Evolutionary conservation across 345 rosid species (phyloP).

Genomic region (Dipteronia dyeriana): DNA sequence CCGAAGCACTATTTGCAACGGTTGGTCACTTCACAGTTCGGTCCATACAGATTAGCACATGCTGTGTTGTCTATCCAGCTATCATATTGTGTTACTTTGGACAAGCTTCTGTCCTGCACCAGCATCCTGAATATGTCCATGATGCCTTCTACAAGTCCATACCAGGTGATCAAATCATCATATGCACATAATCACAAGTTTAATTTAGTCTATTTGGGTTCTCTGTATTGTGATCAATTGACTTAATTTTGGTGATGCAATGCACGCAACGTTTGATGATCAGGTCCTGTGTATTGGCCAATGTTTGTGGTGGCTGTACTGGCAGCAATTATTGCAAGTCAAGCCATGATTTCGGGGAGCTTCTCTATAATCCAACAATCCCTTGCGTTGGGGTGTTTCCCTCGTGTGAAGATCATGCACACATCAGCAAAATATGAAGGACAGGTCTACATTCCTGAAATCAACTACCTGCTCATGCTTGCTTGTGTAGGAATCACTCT

Average conservation of each 20-base stretch:
- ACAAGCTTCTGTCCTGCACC: constrained; percentile 42
- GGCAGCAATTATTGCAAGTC: constrained; percentile 46
- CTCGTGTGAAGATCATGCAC: too few relatives aligned
- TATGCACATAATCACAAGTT: neutral
- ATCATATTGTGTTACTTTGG: constrained; percentile 39
- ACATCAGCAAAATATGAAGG: too few relatives aligned
- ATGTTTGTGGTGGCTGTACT: too few relatives aligned
- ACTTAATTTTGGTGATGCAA: constrained; percentile 44
- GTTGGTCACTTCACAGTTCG: constrained; percentile 51
- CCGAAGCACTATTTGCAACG: constrained; percentile 60
- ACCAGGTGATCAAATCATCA: constrained; percentile 26
- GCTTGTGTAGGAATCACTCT: too few relatives aligned
- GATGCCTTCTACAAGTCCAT: constrained; percentile 36
- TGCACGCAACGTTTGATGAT: neutral
- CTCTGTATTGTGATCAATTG: constrained; percentile 19
- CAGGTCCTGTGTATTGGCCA: constrained; percentile 27
- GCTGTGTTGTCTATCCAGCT: constrained; percentile 37
- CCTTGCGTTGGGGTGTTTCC: too few relatives aligned
- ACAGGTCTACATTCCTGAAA: too few relatives aligned
- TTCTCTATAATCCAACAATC: too few relatives aligned
- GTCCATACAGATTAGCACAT: constrained; percentile 46
- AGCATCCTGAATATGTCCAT: constrained; percentile 26
- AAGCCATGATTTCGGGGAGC: constrained; percentile 48
- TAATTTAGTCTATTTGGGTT: constrained; percentile 18
- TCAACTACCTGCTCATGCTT: too few relatives aligned